Base-by-base conservation (phyloP, 371 early-diverging fungal species). In the Globomyces sp. region DNA sequence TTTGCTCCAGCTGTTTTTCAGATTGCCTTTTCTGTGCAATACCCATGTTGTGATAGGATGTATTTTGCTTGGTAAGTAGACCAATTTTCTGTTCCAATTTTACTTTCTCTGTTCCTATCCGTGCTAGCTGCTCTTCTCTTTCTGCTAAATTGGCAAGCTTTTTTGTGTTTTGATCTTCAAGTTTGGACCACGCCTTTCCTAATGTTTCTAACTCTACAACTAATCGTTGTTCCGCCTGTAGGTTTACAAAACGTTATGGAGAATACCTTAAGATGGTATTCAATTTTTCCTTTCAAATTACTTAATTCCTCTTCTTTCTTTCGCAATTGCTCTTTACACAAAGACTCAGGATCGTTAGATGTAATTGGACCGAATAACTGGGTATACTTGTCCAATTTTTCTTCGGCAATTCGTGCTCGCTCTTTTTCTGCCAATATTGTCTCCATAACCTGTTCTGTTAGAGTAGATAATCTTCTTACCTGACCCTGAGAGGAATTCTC, bases 1-100 rank as follows among this genome's bases (percentile, higher is more conserved):
- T 89, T 69, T 87, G 86, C 53, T 90, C 92, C 68, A 91, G 74
- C 73, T 92, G 93, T 79, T 89, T 91, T 61, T 90, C 89, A 37
- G 86, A 87, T 74, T 92, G 91, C 44, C 79, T 78, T 63, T 85
- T 86, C 65, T 91, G 74, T 3, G 90, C 87, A 44, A 85, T 81
- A 13, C 83, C 84, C 63, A 86, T 79, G 65, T 86, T 77, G 43
- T 83, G 80, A 57, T 82, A 78, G 6, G 88, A 83, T 57, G 87
- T 90, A 57, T 80, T 86, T 43, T 89, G 86, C 71, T 89, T 87
- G 66, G 85, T 80, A 49, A 91, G 72, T 58, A 81, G 79, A 11
- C 77, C 77, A 67, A 87, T 89, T 60, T 89, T 89, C 63, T 90
- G 90, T 40, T 85, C 87, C 61, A 83, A 82, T 79, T 88, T 89